Base-by-base conservation (phyloP, 78 protist genomes). In the Paratrimastix pyriformis region DNA sequence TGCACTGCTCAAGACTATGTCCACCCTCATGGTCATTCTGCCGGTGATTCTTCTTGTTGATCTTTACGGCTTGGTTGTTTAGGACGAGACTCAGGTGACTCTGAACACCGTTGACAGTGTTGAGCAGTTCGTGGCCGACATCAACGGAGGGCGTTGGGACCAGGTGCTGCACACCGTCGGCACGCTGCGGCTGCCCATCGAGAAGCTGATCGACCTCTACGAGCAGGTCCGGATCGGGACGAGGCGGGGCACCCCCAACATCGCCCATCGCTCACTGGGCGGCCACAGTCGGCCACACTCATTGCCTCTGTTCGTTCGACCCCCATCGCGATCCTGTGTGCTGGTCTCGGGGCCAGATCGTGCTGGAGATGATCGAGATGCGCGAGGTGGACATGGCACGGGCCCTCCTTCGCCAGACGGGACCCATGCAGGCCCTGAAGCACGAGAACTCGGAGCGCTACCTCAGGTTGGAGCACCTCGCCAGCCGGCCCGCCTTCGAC, bases 71-170 rank as follows among this genome's bases (percentile, higher is more conserved):
- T 32, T 60, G 4, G 43, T 9, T 37, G n/a, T 48, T 21, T 26
- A 84, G 74, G 77, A 81, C 30, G 88, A 85, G 50, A 29, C 84
- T 1, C 32, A 74, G 29, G 48, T 89, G 21, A 4, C 71, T 26
- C 75, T 89, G 50, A 89, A 89, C 48, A 70, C 79, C 42, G 83
- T 87, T 1, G 84, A 88, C 50, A 46, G 33, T 52, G 50, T 75
- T 21, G 91, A 87, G 38, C 2, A 48, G 9, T 69, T 90, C 37
- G 35, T 74, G 32, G 7, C 75, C 43, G 81, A 86, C 80, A 42
- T 87, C 3, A 71, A n/a, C 29, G 21, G 26, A 33, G 94, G 94
- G 11, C 57, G 65, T 13, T 90, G 94, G 94, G 92, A 90, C 44
- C 52, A 38, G 2, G 92, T 90, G 32, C 32, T 90, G 38, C 1